Evolutionary conservation across 75 land plant genomes (phyloP), one percentile per base, ranked within the genome.

Genomic region (Gnetum montanum): DNA sequence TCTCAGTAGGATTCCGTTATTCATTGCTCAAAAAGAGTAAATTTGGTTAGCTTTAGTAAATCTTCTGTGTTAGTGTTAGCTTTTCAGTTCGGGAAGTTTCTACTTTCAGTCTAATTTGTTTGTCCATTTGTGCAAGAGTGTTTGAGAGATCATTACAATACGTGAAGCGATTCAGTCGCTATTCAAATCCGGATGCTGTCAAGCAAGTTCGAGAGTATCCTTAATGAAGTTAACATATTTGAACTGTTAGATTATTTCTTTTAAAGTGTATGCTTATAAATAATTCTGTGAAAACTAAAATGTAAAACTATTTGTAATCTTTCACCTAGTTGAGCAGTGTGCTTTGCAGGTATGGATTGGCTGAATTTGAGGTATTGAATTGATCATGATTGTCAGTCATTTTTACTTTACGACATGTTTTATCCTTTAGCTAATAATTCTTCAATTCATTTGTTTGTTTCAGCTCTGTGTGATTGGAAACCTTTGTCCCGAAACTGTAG

Each of bases 181-280:
- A 91, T 52, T 73, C 83, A 58, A 83, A 91, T 73, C 85, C 82
- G 8, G 88, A 91, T 67, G 85, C 97, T 55, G 94, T 91, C 28
- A 87, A 76, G 63, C 93, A 91, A 91, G 97, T 91, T 40, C 62
- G 97, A 75, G 97, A 91, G 93, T 89, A 89, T 88, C 86, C 90
- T 71, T 43, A 64, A 2, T 38, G 15, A 40, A 40, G 31, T 19
- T 34, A 35, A 0, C 4, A 18, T 50, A 19, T 16, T 30, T 30
- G 19, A 20, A 10, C 18, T 19, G 18, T 52, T n/a, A 33, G 3
- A 52, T 33, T 19, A 19, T 6, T 33, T 3, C 19, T 24, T 27
- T 7, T 18, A 31, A 31, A 10, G 33, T 52, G 1, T 4, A 18
- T 6, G 31, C 31, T 31, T 29, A 4, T 28, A 49, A 28, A 8